Percentiles rank a stretch among this genome's conserved stretches.
Evolutionary conservation across 208 protist genomes (phyloP).

Genomic region (Acanthamoeba sp.): DNA sequence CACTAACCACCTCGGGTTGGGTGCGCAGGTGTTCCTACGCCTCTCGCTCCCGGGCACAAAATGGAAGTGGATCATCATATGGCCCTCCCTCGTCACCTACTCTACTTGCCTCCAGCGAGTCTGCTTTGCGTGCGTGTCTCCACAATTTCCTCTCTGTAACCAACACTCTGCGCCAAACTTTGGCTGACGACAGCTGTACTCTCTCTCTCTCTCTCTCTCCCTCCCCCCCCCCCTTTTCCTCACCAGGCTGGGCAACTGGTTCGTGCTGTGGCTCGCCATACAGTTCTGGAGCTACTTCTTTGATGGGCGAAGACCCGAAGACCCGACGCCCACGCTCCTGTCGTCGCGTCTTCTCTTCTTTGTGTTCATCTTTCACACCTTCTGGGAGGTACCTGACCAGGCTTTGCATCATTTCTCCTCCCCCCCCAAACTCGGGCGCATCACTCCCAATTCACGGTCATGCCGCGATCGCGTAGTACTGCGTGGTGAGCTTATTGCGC

Average conservation of each 20-base stretch:
- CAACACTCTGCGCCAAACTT: no score
- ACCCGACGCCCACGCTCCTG: neutral
- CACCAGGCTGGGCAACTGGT: conserved; percentile 21
- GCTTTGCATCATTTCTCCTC: neutral
- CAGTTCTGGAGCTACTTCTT: neutral
- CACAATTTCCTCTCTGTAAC: no score
- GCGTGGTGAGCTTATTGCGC: conserved; percentile 1
- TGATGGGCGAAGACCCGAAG: neutral
- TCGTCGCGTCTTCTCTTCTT: conserved; percentile 17
- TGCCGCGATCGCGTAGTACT: neutral
- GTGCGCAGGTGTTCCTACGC: neutral
- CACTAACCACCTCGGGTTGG: neutral
- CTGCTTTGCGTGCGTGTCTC: neutral
- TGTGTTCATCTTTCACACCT: neutral
- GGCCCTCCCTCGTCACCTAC: conserved; percentile 25
- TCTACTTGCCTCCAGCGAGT: conserved; percentile 2
- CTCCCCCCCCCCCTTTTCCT: neutral
- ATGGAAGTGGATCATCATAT: conserved; percentile 36
- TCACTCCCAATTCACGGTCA: no score
- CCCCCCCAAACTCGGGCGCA: no score
- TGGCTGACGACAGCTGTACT: neutral
- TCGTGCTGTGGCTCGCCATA: conserved; percentile 10
- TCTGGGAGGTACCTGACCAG: neutral
- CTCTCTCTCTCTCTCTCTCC: neutral
- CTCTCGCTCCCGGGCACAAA: conserved; percentile 13